phyloP scores from a whole-genome alignment of 1,284 basidiomycete genomes.

The Ceratobasidium sp. region DNA sequence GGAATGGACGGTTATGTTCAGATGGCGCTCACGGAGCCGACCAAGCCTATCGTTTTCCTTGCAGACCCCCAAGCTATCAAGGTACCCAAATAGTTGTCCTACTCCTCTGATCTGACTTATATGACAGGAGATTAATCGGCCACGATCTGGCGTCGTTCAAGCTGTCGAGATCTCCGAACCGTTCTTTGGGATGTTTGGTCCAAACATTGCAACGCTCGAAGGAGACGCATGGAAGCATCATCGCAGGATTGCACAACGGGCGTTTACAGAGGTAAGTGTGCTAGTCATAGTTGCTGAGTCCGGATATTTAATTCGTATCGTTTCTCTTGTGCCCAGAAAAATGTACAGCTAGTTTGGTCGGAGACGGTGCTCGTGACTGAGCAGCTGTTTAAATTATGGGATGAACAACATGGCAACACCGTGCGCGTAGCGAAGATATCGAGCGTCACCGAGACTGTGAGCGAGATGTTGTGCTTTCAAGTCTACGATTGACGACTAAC shows the following conservation, averaged over 20 bases:
- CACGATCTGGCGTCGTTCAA: background rate
- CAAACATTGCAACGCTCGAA: slow-evolving; percentile 42
- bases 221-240: slow-evolving; percentile 45
- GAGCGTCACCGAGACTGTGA: slow-evolving; percentile 13
- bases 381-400: slow-evolving; percentile 15
- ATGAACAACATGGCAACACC: background rate
- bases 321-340: slow-evolving; percentile 13
- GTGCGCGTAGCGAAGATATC: background rate
- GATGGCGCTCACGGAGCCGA: background rate
- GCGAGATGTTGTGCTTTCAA: background rate
- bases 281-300: background rate
- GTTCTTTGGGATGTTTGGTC: slow-evolving; percentile 36
- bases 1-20: slow-evolving; percentile 32
- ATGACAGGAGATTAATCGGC: slow-evolving; percentile 9
- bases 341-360: slow-evolving; percentile 25
- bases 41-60: background rate
- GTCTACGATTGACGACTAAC: background rate
- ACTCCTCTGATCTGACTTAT: background rate
- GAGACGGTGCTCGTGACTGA: slow-evolving; percentile 20
- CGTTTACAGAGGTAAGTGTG: slow-evolving; percentile 40
- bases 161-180: background rate
- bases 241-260: slow-evolving; percentile 38
- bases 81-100: background rate
- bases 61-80: slow-evolving; percentile 35
- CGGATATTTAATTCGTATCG: background rate